These are phyloP conservation scores for Liriodendron chinense DNA, from an alignment of 164 flowering plant species.

Conservation along the genomic window DNA sequence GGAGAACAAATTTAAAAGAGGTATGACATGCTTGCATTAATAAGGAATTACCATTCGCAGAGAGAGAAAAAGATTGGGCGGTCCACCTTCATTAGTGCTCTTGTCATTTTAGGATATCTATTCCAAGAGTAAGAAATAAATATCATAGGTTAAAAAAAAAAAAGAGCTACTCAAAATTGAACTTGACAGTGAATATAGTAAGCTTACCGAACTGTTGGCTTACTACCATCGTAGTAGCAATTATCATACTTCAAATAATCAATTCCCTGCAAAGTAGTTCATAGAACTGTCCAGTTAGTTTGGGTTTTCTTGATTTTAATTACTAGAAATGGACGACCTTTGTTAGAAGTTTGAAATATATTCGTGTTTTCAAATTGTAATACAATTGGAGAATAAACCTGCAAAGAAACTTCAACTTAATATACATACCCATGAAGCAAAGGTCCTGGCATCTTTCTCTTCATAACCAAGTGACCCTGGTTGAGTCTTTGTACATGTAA, in stretches of 20 bases:
- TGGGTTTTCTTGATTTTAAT: too few species aligned
- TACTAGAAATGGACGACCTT: too few species aligned
- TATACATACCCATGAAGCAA: conserved; percentile 52
- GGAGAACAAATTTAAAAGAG: background rate
- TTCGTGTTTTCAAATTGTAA: background rate
- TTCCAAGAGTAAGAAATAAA: background rate
- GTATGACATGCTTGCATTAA: background rate
- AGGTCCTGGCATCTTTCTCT: conserved; percentile 65
- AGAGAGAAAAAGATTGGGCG: conserved; percentile 64
- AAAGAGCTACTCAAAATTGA: background rate
- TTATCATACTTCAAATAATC: conserved; percentile 63
- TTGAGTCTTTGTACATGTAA: conserved; percentile 43
- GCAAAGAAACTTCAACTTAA: background rate
- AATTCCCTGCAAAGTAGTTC: conserved; percentile 31
- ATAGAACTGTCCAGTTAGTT: too few species aligned
- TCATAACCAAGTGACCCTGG: conserved; percentile 69
- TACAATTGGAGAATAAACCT: background rate
- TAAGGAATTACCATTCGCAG: conserved; percentile 55
- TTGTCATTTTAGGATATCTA: conserved; percentile 62
- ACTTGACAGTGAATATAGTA: background rate
- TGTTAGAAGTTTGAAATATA: too few species aligned
- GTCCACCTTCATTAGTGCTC: conserved; percentile 53
- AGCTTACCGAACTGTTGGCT: conserved; percentile 36
- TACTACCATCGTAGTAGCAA: conserved; percentile 35
- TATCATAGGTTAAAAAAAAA: too few species aligned